Percentiles rank a stretch among this genome's conserved stretches.
These are phyloP conservation scores for Ballota nigra DNA, from an alignment of 257 asterid genomes.

Conservation along the genomic window DNA sequence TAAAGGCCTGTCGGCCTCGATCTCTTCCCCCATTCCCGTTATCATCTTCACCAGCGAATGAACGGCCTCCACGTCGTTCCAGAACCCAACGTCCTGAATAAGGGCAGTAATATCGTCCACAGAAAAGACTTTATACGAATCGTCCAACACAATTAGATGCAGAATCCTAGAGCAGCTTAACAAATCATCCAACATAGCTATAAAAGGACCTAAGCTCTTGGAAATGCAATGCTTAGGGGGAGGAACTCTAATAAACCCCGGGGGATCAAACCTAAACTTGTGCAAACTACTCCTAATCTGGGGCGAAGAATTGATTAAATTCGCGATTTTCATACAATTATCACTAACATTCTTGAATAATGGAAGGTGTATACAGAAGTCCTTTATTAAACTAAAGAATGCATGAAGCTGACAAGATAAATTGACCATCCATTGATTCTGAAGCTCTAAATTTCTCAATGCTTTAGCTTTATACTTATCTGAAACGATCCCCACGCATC, in stretches of 20 bases:
- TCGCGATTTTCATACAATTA: constrained; percentile 63
- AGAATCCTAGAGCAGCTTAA: constrained; percentile 55
- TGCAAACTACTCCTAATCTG: constrained; percentile 60
- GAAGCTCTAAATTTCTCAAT: constrained; percentile 60
- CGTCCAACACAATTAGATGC: constrained; percentile 58
- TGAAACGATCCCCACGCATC: constrained; percentile 73
- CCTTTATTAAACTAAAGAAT: constrained; percentile 64
- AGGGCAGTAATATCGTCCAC: constrained; percentile 46
- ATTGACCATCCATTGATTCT: constrained; percentile 81
- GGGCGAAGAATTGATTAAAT: constrained; percentile 52
- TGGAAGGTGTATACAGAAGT: constrained; percentile 66
- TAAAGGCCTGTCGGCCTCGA: constrained; percentile 71
- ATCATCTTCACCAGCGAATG: constrained; percentile 65
- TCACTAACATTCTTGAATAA: constrained; percentile 52
- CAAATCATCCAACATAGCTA: constrained; percentile 72
- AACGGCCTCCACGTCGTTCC: constrained; percentile 67
- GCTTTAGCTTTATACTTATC: constrained; percentile 75
- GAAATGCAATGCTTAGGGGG: constrained; percentile 43
- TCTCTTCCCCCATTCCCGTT: constrained; percentile 58
- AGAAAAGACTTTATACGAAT: constrained; percentile 52
- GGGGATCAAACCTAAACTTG: constrained; percentile 49
- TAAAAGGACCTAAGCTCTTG: constrained; percentile 41
- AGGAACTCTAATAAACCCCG: constrained; percentile 61
- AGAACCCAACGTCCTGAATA: constrained; percentile 64
- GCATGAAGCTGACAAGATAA: constrained; percentile 74